phyloP scores from a whole-genome alignment of 192 early-diverging fungal genomes.

The Coemansia sp. region DNA sequence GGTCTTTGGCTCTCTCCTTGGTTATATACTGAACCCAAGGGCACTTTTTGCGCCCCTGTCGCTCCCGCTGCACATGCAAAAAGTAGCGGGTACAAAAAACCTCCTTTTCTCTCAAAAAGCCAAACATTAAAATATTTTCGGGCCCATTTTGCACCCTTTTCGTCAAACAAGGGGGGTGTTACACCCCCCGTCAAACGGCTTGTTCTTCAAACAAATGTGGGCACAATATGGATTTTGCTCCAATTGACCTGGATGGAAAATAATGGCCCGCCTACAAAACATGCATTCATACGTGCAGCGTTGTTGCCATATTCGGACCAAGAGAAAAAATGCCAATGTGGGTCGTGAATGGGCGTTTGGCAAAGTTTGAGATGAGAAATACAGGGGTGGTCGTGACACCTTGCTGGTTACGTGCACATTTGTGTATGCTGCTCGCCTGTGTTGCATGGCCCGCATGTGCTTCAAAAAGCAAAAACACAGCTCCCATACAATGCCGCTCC shows the following conservation, averaged over 20 bases:
- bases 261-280: conserved; percentile 11
- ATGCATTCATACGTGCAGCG: conserved; percentile 27
- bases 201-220: neutral
- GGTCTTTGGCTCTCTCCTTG: neutral
- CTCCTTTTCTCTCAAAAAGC: neutral
- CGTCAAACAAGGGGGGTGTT: neutral
- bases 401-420: neutral
- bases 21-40: neutral
- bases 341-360: conserved; percentile 5
- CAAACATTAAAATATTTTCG: neutral
- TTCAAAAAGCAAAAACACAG: neutral
- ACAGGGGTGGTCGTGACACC: neutral
- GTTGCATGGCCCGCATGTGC: neutral
- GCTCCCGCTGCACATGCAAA: neutral
- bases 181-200: neutral
- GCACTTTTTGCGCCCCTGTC: neutral
- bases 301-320: conserved; percentile 7
- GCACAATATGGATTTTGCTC: conserved; percentile 14
- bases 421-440: neutral
- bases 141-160: conserved; percentile 12
- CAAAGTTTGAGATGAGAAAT: neutral
- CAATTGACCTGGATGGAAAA: conserved; percentile 15
- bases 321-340: conserved; percentile 1
- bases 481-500: neutral
- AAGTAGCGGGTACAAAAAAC: neutral